Conservation (phyloP, 2,329 filamentous ascomycete genomes). For the Xylariaceae sp. region DNA sequence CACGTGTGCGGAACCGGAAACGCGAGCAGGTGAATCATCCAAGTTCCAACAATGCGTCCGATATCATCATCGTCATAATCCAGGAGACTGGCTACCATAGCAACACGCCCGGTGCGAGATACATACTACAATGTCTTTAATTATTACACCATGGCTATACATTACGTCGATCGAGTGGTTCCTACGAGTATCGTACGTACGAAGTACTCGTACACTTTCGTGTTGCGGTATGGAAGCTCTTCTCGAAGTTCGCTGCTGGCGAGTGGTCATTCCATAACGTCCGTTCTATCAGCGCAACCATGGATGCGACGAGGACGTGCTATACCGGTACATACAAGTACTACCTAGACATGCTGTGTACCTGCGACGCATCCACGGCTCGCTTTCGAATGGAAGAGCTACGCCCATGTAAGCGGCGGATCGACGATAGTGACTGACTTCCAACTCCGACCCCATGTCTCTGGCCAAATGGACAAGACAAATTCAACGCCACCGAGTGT, state of each 20-base stretch:
- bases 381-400: not conserved
- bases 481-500: constrained; percentile 3
- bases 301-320: not conserved
- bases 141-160: not conserved
- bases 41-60: not conserved
- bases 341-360: not conserved
- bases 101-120: not conserved
- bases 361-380: not conserved
- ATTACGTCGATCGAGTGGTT: not conserved
- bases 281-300: not conserved
- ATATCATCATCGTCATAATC: not conserved
- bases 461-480: constrained; percentile 5
- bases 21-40: not conserved
- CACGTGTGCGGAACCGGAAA: not conserved
- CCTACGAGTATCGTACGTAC: no score
- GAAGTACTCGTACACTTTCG: no score
- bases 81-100: not conserved
- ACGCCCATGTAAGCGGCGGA: not conserved
- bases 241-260: not conserved
- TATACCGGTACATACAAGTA: not conserved
- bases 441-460: not conserved
- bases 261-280: not conserved
- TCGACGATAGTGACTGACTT: constrained; percentile 1
- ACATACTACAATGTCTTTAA: not conserved
- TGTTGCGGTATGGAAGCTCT: not conserved